These are phyloP conservation scores for Talaromyces sp. DNA, from an alignment of 2,329 filamentous ascomycete species.

Conservation along the genomic window DNA sequence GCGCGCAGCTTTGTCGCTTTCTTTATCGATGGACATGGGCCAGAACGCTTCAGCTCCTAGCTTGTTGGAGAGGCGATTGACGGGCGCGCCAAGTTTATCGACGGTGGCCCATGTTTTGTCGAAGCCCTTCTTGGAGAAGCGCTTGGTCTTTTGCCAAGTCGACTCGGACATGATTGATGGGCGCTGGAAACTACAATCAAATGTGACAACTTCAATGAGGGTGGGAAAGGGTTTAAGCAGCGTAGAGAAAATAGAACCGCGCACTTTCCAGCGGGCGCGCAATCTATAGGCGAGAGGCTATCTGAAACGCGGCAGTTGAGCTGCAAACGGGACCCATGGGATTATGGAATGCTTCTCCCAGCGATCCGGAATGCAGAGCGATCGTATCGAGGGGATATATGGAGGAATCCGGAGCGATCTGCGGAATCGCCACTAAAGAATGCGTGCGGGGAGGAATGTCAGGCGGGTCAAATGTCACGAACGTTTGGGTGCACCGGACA, in stretches of 20 bases:
- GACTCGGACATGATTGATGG: conserved; percentile 51
- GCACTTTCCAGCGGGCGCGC: neutral
- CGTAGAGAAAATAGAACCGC: neutral
- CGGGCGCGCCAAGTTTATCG: conserved; percentile 71
- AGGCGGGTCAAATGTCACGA: neutral
- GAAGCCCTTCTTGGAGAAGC: conserved; percentile 64
- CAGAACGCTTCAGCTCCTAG: conserved; percentile 81
- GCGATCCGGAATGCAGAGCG: conserved; percentile 20
- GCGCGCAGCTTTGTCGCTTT: conserved; percentile 87
- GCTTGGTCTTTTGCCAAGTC: conserved; percentile 58
- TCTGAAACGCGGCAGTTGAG: conserved; percentile 13
- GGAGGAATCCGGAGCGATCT: conserved; percentile 17
- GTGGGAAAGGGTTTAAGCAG: neutral
- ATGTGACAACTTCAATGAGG: too few species aligned
- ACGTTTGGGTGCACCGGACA: neutral
- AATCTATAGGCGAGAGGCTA: conserved; percentile 13
- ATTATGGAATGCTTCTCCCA: conserved; percentile 15
- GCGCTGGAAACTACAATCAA: neutral
- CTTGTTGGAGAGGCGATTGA: conserved; percentile 81
- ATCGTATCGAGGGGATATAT: conserved; percentile 1
- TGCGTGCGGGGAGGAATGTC: conserved; percentile 24
- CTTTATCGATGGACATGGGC: conserved; percentile 82
- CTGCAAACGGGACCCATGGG: conserved; percentile 22
- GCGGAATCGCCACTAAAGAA: conserved; percentile 17
- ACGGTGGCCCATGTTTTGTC: conserved; percentile 71